A percentile compares a stretch with the other conserved stretches of the same genome.
Conservation (phyloP, 2,329 filamentous ascomycete species). For the Aspergillus fischeri region DNA sequence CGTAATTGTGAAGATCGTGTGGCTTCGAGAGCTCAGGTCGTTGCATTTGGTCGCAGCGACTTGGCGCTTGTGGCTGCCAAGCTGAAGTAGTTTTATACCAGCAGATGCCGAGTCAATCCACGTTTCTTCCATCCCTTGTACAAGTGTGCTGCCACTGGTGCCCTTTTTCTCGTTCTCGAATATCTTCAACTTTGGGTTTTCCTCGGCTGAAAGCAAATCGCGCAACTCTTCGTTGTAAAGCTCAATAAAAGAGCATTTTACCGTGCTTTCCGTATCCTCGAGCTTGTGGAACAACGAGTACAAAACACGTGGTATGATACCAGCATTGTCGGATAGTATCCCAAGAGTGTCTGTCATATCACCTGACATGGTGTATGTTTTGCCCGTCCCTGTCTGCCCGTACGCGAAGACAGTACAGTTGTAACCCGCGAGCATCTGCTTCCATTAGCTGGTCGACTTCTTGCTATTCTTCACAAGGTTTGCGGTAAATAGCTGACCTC, state of each 20-base stretch:
- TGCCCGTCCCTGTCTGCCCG: conserved; percentile 94
- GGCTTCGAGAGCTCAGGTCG: conserved; percentile 91
- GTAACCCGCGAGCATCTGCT: conserved; percentile 82
- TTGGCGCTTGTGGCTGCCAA: conserved; percentile 88
- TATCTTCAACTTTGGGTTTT: conserved; percentile 84
- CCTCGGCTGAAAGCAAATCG: conserved; percentile 79
- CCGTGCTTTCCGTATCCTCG: conserved; percentile 76
- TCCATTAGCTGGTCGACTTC: conserved; percentile 9
- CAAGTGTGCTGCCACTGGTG: conserved; percentile 70
- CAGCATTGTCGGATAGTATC: conserved; percentile 82
- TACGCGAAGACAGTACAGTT: conserved; percentile 99
- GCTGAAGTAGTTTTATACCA: conserved; percentile 82
- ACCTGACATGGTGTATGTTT: conserved; percentile 99
- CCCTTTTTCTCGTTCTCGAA: conserved; percentile 84
- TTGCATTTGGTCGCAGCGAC: conserved; percentile 99
- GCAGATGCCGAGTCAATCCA: conserved; percentile 81
- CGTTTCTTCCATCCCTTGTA: conserved; percentile 96
- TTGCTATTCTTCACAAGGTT: not conserved
- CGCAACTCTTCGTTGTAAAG: conserved; percentile 96
- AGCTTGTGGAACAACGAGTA: conserved; percentile 84
- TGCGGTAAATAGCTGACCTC: conserved; percentile 58
- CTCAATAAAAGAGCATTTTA: conserved; percentile 98
- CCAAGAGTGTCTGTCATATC: conserved; percentile 88
- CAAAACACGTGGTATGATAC: conserved; percentile 89
- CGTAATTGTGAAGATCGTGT: conserved; percentile 96